Evolutionary conservation across 2,329 filamentous ascomycete species (phyloP).

Genomic region (Beauveria sp.): DNA sequence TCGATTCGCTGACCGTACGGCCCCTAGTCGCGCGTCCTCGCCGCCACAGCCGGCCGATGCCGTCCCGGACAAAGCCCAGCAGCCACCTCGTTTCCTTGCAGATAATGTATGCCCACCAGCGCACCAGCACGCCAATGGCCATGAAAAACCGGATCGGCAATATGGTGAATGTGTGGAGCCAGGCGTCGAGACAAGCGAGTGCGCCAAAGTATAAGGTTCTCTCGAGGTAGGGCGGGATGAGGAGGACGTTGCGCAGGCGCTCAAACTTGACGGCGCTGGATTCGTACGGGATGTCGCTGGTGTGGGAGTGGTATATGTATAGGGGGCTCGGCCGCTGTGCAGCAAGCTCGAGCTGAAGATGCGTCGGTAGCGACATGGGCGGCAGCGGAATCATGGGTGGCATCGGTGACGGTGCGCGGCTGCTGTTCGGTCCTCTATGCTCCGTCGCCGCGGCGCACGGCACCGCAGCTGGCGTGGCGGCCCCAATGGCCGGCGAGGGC

Average conservation of each 20-base stretch:
- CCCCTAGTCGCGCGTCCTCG: conserved; percentile 40
- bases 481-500: conserved; percentile 17
- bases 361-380: conserved; percentile 59
- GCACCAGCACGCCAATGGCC: conserved; percentile 65
- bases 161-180: conserved; percentile 95
- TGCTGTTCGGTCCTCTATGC: conserved; percentile 17
- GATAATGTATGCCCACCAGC: conserved; percentile 71
- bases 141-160: conserved; percentile 81
- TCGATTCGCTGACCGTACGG: conserved; percentile 24
- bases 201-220: conserved; percentile 80
- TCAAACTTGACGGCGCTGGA: conserved; percentile 89
- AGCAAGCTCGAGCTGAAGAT: conserved; percentile 57
- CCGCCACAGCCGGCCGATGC: conserved; percentile 71
- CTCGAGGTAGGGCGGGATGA: conserved; percentile 76
- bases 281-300: conserved; percentile 68
- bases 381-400: conserved; percentile 52
- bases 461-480: conserved; percentile 19
- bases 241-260: conserved; percentile 78
- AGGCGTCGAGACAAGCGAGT: conserved; percentile 86
- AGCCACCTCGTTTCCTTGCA: conserved; percentile 66
- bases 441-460: conserved; percentile 12
- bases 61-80: conserved; percentile 68
- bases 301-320: conserved; percentile 55
- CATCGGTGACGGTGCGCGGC: conserved; percentile 39
- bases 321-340: conserved; percentile 54